phyloP scores from a whole-genome alignment of 2,329 filamentous ascomycete genomes.

The Botryotinia globosa region DNA sequence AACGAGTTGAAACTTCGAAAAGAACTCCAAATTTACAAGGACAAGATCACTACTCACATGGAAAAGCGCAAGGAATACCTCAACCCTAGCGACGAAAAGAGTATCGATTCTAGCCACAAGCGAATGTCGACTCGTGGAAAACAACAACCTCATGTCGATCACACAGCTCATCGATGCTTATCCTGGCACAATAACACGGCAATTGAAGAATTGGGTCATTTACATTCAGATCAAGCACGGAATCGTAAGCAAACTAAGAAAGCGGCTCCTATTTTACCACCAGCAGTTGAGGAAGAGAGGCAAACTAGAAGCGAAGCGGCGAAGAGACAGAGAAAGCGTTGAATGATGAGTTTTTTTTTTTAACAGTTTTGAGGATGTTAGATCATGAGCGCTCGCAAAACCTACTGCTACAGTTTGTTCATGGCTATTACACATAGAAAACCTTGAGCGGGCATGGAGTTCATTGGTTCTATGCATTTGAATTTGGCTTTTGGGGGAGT shows the following conservation, averaged over 20 bases:
- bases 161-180: conserved; percentile 56
- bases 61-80: conserved; percentile 73
- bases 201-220: conserved; percentile 54
- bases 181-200: conserved; percentile 65
- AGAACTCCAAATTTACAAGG: conserved; percentile 73
- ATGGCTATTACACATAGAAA: background rate
- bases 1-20: conserved; percentile 87
- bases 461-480: background rate
- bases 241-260: conserved; percentile 41
- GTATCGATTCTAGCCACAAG: conserved; percentile 45
- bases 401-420: background rate
- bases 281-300: conserved; percentile 40
- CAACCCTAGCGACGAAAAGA: conserved; percentile 48
- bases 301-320: conserved; percentile 39
- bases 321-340: conserved; percentile 28
- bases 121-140: conserved; percentile 62
- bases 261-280: conserved; percentile 20
- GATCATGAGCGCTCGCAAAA: background rate
- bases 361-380: background rate
- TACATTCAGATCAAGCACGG: conserved; percentile 57
- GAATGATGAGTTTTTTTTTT: background rate
- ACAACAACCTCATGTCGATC: conserved; percentile 47
- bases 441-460: background rate
- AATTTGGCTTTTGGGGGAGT: background rate
- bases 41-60: conserved; percentile 78